Evolutionary conservation across 257 asterid genomes (phyloP).

Genomic region (Solanum gandarillasii): DNA sequence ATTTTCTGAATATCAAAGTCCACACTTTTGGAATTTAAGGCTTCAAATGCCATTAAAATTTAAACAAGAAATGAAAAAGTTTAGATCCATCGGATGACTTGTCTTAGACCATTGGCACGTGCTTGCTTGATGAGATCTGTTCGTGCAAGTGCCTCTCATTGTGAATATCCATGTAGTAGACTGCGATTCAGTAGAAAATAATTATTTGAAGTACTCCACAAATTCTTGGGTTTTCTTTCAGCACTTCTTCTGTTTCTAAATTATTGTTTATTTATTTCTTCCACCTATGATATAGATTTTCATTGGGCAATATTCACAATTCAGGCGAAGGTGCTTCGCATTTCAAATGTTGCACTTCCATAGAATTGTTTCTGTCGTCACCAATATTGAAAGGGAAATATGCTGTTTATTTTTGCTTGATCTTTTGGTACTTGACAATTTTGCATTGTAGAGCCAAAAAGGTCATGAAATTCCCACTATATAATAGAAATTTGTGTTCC

Average conservation of each 20-base stretch:
- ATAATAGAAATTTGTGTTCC: background rate
- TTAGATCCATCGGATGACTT: background rate
- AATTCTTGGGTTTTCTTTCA: background rate
- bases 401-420: background rate
- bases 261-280: background rate
- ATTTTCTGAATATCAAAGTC: background rate
- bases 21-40: background rate
- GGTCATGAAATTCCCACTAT: background rate
- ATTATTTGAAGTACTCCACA: background rate
- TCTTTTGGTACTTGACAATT: background rate
- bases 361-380: background rate
- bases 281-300: background rate
- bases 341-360: background rate
- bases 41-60: background rate
- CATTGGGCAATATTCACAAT: background rate
- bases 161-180: background rate
- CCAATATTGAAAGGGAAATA: background rate
- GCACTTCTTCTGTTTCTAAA: background rate
- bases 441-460: background rate
- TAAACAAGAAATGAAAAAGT: background rate
- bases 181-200: background rate
- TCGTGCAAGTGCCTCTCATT: background rate
- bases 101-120: background rate
- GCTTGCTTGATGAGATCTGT: background rate
- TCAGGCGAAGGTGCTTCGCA: background rate